These are phyloP conservation scores for Dothideomycetes sp. DNA, from an alignment of 2,329 filamentous ascomycete species.

Conservation along the genomic window DNA sequence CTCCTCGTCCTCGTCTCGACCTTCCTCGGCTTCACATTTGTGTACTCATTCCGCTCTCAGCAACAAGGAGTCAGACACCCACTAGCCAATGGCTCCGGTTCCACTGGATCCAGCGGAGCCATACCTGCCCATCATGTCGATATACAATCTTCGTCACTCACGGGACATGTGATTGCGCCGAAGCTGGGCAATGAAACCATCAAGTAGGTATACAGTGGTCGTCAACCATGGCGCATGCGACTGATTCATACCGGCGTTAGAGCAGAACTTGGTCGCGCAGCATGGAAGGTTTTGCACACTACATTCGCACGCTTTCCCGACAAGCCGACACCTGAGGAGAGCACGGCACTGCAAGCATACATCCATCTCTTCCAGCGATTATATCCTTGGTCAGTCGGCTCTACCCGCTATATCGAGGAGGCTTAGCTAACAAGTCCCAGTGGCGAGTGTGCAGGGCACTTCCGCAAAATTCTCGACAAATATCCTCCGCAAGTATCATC, in stretches of 20 bases:
- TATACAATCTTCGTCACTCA: slow-evolving; percentile 33
- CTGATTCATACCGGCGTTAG: slow-evolving; percentile 23
- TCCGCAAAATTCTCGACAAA: slow-evolving; percentile 50
- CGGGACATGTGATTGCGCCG: slow-evolving; percentile 64
- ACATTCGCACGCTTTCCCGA: slow-evolving; percentile 59
- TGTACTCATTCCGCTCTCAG: slow-evolving; percentile 46
- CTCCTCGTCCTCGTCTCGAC: slow-evolving; percentile 46
- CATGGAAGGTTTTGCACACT: slow-evolving; percentile 59
- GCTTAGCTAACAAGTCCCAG: slow-evolving; percentile 19
- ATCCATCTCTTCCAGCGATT: slow-evolving; percentile 56
- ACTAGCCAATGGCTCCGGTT: background rate
- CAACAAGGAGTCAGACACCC: slow-evolving; percentile 21
- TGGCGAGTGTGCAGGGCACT: slow-evolving; percentile 58
- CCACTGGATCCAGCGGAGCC: slow-evolving; percentile 16
- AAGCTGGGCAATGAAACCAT: slow-evolving; percentile 75
- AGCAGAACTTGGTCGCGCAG: slow-evolving; percentile 55
- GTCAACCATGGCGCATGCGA: background rate
- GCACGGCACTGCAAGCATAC: slow-evolving; percentile 49
- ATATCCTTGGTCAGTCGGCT: slow-evolving; percentile 48
- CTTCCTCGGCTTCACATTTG: slow-evolving; percentile 49
- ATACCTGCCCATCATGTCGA: slow-evolving; percentile 19
- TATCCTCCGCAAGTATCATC: slow-evolving; percentile 57
- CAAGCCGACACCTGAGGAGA: slow-evolving; percentile 51
- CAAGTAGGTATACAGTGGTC: slow-evolving; percentile 46
- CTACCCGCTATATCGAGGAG: background rate